phyloP scores from a whole-genome alignment of 2,329 filamentous ascomycete species.

The Trichoderma gracile region DNA sequence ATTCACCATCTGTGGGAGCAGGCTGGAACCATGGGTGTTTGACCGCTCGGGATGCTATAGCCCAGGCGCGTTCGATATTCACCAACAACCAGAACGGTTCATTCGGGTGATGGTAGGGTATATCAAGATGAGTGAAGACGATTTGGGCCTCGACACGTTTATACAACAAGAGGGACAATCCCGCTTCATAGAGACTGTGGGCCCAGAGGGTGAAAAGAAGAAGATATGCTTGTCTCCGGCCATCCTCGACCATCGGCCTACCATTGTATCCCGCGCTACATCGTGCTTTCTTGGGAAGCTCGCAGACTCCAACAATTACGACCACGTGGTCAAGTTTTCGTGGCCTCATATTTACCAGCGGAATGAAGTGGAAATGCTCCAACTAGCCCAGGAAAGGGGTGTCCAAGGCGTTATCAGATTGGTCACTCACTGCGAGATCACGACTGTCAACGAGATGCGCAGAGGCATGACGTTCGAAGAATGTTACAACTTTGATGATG shows the following conservation, averaged over 20 bases:
- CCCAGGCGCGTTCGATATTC: conserved; percentile 17
- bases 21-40: conserved; percentile 21
- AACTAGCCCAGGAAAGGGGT: background rate
- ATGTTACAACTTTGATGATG: background rate
- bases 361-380: background rate
- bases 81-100: background rate
- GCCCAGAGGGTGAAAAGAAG: background rate
- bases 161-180: background rate
- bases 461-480: background rate
- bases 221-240: background rate
- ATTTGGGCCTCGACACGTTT: conserved; percentile 24
- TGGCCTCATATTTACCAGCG: background rate
- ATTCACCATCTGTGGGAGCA: background rate
- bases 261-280: background rate
- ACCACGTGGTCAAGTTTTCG: background rate
- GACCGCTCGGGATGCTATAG: conserved; percentile 22
- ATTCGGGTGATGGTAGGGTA: conserved; percentile 12
- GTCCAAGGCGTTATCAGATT: background rate
- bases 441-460: background rate
- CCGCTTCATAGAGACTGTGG: background rate
- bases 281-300: background rate
- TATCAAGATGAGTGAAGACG: conserved; percentile 22
- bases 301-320: background rate
- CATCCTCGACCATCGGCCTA: background rate
- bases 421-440: background rate